Base-by-base conservation (phyloP, 225 moss, liverwort and hornwort species). In the Rhytidiadelphus loreus region DNA sequence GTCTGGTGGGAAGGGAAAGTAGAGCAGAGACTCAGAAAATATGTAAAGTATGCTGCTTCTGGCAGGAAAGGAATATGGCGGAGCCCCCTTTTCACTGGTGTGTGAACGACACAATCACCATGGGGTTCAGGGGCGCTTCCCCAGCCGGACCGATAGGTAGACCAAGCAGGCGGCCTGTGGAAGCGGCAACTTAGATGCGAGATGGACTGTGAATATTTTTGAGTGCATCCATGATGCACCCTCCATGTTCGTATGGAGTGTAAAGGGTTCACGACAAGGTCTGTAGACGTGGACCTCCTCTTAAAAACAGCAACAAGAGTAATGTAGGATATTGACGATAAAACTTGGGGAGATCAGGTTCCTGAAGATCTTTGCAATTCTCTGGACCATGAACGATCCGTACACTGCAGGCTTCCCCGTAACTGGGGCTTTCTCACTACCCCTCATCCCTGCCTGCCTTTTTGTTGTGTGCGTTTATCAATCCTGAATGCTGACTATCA, bases 131-230 rank as follows among this genome's bases (percentile, higher is more conserved):
- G 86, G 99, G 99, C 60, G 96, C 97, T 20, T 99, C 99, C 57
- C 97, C 99, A 44, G 99, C 99, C 48, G 99, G 99, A 57, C 97
- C 99, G 50, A 99, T 99, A 73, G 96, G 99, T 64, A 93, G 97
- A 89, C 99, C 97, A 71, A 97, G 92, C 81, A 95, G 97, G 84
- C 96, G 97, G 73, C 97, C 96, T 62, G 93, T 99, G 90, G 96
- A 99, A 93, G 97, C 98, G 50, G 98, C 95, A 86, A 96, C 95
- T 71, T 94, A 94, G 86, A 74, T 90, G 91, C 89, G 89, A 91
- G 68, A 86, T 69, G 60, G 90, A 88, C 73, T 90, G 89, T 90
- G 94, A 90, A 89, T 88, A 90, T 90, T 86, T 88, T 88, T 83
- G 83, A 91, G 84, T 91, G 91, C 82, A 85, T 88, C 86, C 56